phyloP scores from a whole-genome alignment of 306 rosid genomes.

The Cicer bijugum region DNA sequence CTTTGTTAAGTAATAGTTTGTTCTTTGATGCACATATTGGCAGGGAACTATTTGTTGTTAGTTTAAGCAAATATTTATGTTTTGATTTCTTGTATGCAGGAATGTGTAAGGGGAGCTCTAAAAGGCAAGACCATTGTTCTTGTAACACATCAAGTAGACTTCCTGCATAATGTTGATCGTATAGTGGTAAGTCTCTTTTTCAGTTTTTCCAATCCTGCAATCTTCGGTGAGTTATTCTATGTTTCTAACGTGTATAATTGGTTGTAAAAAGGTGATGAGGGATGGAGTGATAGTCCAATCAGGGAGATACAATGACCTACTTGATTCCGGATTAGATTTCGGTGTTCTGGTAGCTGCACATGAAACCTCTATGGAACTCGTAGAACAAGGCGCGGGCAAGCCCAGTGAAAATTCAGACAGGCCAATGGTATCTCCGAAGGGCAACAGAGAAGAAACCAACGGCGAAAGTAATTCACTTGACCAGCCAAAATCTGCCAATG shows the following conservation, averaged over 20 bases:
- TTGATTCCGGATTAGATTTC: constrained; percentile 72
- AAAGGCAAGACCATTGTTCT: constrained; percentile 81
- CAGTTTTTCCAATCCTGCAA: not conserved
- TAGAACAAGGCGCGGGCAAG: constrained; percentile 58
- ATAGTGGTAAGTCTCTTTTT: constrained; percentile 60
- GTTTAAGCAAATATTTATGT: too few species aligned
- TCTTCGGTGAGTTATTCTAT: constrained; percentile 10
- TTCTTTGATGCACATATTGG: too few species aligned
- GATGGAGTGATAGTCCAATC: constrained; percentile 82
- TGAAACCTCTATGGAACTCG: constrained; percentile 92
- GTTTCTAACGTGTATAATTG: constrained; percentile 17
- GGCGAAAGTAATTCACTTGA: constrained; percentile 63
- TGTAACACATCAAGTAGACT: constrained; percentile 99
- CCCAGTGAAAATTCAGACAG: constrained; percentile 52
- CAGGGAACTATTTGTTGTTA: too few species aligned
- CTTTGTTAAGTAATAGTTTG: too few species aligned
- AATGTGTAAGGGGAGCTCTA: constrained; percentile 85
- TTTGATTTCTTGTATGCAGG: constrained; percentile 51
- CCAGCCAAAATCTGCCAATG: constrained; percentile 55
- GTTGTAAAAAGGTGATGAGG: constrained; percentile 75
- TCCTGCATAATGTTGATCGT: constrained; percentile 86
- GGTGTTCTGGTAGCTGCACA: constrained; percentile 85
- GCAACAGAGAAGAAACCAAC: constrained; percentile 52
- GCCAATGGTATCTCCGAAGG: constrained; percentile 48
- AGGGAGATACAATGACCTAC: constrained; percentile 73